A percentile compares a stretch with the other conserved stretches of the same genome.
Evolutionary conservation across 169 alveolate species (phyloP).

Genomic region (Cystoisospora suis): DNA sequence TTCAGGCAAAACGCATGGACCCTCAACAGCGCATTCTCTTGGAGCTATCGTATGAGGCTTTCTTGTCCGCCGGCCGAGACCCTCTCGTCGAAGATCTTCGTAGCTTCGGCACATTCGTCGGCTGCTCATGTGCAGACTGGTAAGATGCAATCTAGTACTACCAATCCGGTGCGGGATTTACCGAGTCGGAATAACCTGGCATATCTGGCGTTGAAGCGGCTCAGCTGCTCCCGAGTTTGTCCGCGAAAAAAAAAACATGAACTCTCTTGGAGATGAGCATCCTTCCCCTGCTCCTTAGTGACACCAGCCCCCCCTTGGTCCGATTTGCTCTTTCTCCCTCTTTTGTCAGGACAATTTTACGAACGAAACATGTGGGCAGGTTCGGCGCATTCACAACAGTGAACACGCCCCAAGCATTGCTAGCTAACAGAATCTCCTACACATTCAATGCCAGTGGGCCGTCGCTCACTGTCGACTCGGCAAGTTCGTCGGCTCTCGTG

Average conservation of each 20-base stretch:
- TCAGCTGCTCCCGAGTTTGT: no score
- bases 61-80: slow-evolving; percentile 63
- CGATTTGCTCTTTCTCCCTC: neutral
- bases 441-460: slow-evolving; percentile 73
- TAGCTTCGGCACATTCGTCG: slow-evolving; percentile 72
- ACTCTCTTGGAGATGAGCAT: no score
- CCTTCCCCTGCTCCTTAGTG: no score
- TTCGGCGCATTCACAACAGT: slow-evolving; percentile 1
- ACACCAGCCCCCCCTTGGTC: no score
- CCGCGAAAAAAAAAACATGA: no score
- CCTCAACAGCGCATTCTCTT: slow-evolving; percentile 77
- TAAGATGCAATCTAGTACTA: no score
- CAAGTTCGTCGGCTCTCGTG: slow-evolving; percentile 74
- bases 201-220: no score
- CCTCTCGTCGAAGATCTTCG: slow-evolving; percentile 43
- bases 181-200: no score
- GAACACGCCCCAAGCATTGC: slow-evolving; percentile 66
- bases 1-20: slow-evolving; percentile 75
- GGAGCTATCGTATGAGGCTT: slow-evolving; percentile 72
- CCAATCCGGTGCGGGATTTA: no score
- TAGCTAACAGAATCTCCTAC: slow-evolving; percentile 73
- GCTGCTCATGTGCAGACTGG: slow-evolving; percentile 76
- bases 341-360: neutral
- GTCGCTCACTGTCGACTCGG: slow-evolving; percentile 76
- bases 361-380: slow-evolving; percentile 12